Evolutionary conservation across 2,329 filamentous ascomycete species (phyloP), one percentile per base, ranked within the genome.

Genomic region (Colletotrichum sansevieriae): DNA sequence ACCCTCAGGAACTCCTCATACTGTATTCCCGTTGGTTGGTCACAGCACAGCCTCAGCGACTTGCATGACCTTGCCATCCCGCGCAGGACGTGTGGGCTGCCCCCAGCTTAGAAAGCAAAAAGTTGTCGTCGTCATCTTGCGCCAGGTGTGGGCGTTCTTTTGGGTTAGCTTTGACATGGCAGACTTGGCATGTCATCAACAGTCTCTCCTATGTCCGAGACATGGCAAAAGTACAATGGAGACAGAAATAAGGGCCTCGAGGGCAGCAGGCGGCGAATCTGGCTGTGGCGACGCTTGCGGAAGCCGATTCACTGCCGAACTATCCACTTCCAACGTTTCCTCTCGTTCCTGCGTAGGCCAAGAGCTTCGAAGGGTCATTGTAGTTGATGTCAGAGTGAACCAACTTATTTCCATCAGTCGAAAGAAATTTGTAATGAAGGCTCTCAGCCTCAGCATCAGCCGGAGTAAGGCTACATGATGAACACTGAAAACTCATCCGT

Each of bases 181-280:
- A n/a, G 18, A 33, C 66, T 69, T 65, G 62, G 55, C 66, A 69
- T 61, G 55, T 41, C 62, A 69, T 66, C 47, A 44, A 25, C 54
- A 37, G 12, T 22, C 22, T 41, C 18, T 61, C 55, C 52, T 52
- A 61, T 52, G 47, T 39, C 49, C 63, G 66, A 66, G 47, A 54
- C 59, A 54, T 37, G 37, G 47, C 22, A 3, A 8, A 15, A 12
- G 37, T 29, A 29, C 29, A 29, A 29, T 29, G 37, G 37, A 39
- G 37, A 39, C 11, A 20, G 3, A 61, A 20, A 22, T 8, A 44
- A 35, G 35, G 15, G 13, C n/a, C 13, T 57, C 6, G 47, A 29
- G 13, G 29, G 46, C 25, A 13, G 29, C 7, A 29, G 29, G 29
- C 29, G 37, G 37, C 37, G 37, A 39, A 39, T 13, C 13, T 39